Base-by-base conservation (phyloP, 352 stramenopile genomes). In the Globisporangium lucens region DNA sequence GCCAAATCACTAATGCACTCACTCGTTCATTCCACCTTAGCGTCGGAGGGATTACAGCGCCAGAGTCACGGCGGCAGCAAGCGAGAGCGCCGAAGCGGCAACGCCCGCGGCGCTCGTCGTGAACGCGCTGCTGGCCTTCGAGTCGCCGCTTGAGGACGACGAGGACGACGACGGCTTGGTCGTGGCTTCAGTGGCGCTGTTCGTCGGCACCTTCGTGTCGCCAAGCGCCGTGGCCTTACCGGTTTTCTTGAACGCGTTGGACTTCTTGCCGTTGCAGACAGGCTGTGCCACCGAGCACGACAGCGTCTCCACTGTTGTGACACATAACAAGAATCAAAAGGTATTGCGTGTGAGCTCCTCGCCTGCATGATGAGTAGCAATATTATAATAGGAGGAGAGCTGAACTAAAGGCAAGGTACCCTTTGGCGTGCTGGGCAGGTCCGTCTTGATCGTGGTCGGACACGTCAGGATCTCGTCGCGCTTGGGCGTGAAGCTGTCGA, bases 221-320 rank as follows among this genome's bases (percentile, higher is more conserved):
- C 36, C 27, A 8, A 70, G 29, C 27, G 58, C 3, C 24, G 65
- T 70, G 24, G 65, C 35, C 27, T 65, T 70, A 35, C 29, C 51
- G 0, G 64, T 66, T 59, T 90, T 85, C 41, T 75, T 66, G 67
- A 85, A 83, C 1, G 66, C 38, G 61, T 95, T 95, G 30, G 85
- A 82, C 57, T 80, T 79, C 38, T 70, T 75, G 41, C 80, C 74
- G 9, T 82, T 78, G 73, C 86, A 94, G 15, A 82, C 61, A 1
- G 86, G 86, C 62, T 93, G 82, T 36, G 69, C 43, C 4, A 66
- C 63, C 0, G 79, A 80, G 67, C 86, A 94, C 70, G 73, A 62
- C 9, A 89, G 66, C 51, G 79, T 65, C 2, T 73, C 61, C 38
- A 90, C 79, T 89, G 52, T 43, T 43, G 36, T 13, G 41, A 29